A percentile compares a stretch with the other conserved stretches of the same genome.
Evolutionary conservation across 2,329 filamentous ascomycete species (phyloP).

Genomic region (Epichloe gansuensis): DNA sequence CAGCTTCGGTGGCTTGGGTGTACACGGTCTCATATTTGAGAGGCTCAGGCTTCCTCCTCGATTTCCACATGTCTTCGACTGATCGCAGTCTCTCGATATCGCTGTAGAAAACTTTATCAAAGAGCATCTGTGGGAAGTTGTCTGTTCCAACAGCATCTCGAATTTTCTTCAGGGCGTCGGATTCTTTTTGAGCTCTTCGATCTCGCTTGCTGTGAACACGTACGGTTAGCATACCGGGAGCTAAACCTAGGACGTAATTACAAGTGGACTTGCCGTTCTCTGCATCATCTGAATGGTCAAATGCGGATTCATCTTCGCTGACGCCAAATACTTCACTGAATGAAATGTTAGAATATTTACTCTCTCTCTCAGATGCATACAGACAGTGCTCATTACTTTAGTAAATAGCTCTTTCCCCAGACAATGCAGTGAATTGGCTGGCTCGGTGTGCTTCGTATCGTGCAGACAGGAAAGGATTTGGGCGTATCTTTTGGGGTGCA

Average conservation of each 20-base stretch:
- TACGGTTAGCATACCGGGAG: not conserved
- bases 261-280: slow-evolving; percentile 52
- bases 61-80: slow-evolving; percentile 97
- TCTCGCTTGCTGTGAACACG: slow-evolving; percentile 50
- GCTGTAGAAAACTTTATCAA: slow-evolving; percentile 82
- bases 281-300: slow-evolving; percentile 68
- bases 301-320: slow-evolving; percentile 72
- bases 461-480: slow-evolving; percentile 92
- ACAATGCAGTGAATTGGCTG: slow-evolving; percentile 98
- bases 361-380: not conserved
- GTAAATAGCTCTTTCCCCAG: slow-evolving; percentile 93
- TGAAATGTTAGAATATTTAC: not conserved
- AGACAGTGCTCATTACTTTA: slow-evolving; percentile 43
- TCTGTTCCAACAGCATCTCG: slow-evolving; percentile 67
- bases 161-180: slow-evolving; percentile 72
- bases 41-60: slow-evolving; percentile 58
- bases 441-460: slow-evolving; percentile 88
- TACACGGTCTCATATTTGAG: slow-evolving; percentile 56
- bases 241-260: not conserved
- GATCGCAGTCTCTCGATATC: slow-evolving; percentile 73
- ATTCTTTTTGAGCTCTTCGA: slow-evolving; percentile 76
- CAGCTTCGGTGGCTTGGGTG: slow-evolving; percentile 34
- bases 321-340: slow-evolving; percentile 70
- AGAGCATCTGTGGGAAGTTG: slow-evolving; percentile 68
- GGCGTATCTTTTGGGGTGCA: slow-evolving; percentile 82